Base-by-base conservation (phyloP, 208 protist genomes). In the Trypanosoma platydactyli region DNA sequence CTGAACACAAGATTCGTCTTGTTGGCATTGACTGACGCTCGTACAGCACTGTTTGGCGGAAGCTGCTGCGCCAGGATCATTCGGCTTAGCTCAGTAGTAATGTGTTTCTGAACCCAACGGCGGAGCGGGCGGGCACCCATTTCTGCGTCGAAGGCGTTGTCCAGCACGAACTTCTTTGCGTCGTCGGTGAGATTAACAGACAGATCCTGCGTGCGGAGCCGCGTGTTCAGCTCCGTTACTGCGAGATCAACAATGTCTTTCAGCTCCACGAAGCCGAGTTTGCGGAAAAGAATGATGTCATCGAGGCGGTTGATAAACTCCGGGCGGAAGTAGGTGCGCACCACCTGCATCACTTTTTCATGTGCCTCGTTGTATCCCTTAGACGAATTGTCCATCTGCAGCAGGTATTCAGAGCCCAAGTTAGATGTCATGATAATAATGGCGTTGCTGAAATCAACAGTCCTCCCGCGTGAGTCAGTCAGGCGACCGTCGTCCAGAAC, bases 351-450 rank as follows among this genome's bases (percentile, higher is more conserved):
- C 20, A 92, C 83, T 18, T 77, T 73, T 1, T 27, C 49, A 33
- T 58, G 67, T 7, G 63, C 56, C 27, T n/a, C 53, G 46, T 87
- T 77, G 53, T 71, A 76, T 7, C 59, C 35, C 55, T 83, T 68
- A 3, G 67, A 63, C 16, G 79, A 69, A 15, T 35, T 29, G n/a
- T 69, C 80, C 55, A 88, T 79, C 33, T 84, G 60, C 30, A 81
- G 67, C 51, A 99, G 73, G 46, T 84, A 57, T 54, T 94, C 69
- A 16, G 88, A 79, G 27, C 95, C 96, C 0, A 98, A 41, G 73
- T 98, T 98, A 13, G 73, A 88, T 0, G 97, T 99, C 64, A 99
- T 60, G 61, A 99, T 97, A 38, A 99, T 83, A 1, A 98, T 82
- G 3, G 86, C 91, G 72, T 98, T 98, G 48, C 65, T 90, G 65